Evolutionary conservation across 306 rosid species (phyloP).

Genomic region (Trifolium dubium): DNA sequence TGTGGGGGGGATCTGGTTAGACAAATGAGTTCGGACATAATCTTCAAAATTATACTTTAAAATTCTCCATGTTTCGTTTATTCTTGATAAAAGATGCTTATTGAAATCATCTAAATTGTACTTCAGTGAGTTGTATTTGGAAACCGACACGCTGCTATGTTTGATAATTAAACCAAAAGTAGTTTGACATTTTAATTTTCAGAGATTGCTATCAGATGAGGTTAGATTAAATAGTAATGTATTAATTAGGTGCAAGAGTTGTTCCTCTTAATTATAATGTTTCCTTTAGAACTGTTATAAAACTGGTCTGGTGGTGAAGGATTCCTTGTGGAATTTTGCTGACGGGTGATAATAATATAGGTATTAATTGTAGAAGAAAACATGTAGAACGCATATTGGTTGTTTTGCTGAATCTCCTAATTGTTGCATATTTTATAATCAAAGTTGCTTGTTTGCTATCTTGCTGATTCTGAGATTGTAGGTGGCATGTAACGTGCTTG

Average conservation of each 20-base stretch:
- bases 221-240: constrained; percentile 14
- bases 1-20: not conserved
- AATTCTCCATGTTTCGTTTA: constrained; percentile 14
- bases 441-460: constrained; percentile 31
- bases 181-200: constrained; percentile 18
- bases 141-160: not conserved
- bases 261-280: constrained; percentile 14
- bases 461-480: constrained; percentile 32
- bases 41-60: constrained; percentile 16
- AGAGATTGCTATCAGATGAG: not conserved
- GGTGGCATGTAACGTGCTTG: constrained; percentile 23
- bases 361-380: constrained; percentile 27
- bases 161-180: constrained; percentile 10
- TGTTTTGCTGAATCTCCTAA: constrained; percentile 19
- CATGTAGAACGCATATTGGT: not conserved
- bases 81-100: constrained; percentile 27
- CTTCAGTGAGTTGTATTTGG: constrained; percentile 2
- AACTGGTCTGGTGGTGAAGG: constrained; percentile 11
- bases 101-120: constrained; percentile 3
- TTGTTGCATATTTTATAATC: constrained; percentile 27
- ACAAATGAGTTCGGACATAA: constrained; percentile 24
- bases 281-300: constrained; percentile 12
- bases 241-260: constrained; percentile 35
- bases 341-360: constrained; percentile 16
- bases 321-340: constrained; percentile 40